Evolutionary conservation across 2,329 filamentous ascomycete species (phyloP).

Genomic region (Xylaria digitata): DNA sequence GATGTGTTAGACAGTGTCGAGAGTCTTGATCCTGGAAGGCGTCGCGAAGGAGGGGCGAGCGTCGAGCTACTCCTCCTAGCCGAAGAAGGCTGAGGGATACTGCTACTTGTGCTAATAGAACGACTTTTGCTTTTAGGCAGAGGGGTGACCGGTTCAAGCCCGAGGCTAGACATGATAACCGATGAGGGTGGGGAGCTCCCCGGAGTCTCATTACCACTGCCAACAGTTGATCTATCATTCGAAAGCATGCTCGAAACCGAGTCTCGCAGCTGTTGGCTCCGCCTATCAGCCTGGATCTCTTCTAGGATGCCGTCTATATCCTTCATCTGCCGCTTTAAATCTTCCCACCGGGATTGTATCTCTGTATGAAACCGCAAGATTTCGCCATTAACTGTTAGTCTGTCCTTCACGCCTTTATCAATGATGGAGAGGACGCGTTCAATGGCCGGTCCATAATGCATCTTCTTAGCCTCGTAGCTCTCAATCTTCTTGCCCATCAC

Average conservation of each 20-base stretch:
- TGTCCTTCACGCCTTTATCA: constrained; percentile 92
- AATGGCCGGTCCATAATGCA: constrained; percentile 93
- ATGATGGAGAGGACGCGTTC: constrained; percentile 92
- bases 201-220: constrained; percentile 76
- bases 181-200: constrained; percentile 74
- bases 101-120: constrained; percentile 60
- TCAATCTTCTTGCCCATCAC: constrained; percentile 85
- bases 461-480: constrained; percentile 93
- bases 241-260: constrained; percentile 94
- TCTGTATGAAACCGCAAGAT: constrained; percentile 88
- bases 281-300: constrained; percentile 72
- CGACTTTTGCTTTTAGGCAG: constrained; percentile 58
- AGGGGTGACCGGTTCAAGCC: constrained; percentile 61
- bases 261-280: constrained; percentile 83
- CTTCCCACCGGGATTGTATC: constrained; percentile 83
- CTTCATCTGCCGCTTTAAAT: constrained; percentile 78
- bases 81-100: constrained; percentile 56
- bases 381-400: constrained; percentile 96
- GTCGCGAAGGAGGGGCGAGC: constrained; percentile 58
- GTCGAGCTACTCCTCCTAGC: constrained; percentile 60
- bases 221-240: constrained; percentile 78
- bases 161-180: constrained; percentile 68
- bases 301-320: constrained; percentile 82
- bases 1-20: constrained; percentile 57
- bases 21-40: constrained; percentile 56